Conservation (phyloP, 2,329 filamentous ascomycete species). For the Phialophora expanda region DNA sequence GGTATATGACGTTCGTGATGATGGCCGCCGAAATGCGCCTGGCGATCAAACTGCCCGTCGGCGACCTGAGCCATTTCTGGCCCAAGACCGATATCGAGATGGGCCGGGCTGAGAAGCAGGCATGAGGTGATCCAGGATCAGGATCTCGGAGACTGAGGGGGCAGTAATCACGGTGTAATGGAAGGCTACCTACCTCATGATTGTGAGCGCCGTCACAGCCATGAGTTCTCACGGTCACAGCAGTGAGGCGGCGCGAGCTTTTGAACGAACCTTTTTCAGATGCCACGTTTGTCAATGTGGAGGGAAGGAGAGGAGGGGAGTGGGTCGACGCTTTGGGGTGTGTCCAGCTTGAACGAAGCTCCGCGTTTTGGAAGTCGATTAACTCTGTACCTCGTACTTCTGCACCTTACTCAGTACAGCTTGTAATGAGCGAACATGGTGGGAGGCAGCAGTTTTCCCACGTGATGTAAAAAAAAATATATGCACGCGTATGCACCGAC, state of each 20-base stretch:
- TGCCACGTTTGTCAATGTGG: background rate
- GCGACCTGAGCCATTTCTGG: slow-evolving; percentile 38
- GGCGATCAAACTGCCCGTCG: slow-evolving; percentile 35
- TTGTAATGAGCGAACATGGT: background rate
- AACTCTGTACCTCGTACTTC: background rate
- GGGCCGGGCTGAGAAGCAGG: slow-evolving; percentile 33
- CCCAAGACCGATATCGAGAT: slow-evolving; percentile 35
- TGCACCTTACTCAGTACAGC: background rate
- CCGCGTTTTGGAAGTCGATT: background rate
- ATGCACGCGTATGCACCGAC: background rate
- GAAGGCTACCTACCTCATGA: background rate
- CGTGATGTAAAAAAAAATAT: background rate
- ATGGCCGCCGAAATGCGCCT: slow-evolving; percentile 39
- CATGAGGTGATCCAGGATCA: slow-evolving; percentile 8
- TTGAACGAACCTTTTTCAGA: background rate
- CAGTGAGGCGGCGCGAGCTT: background rate
- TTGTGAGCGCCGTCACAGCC: no score
- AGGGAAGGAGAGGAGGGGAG: background rate
- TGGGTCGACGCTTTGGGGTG: background rate
- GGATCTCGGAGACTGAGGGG: background rate
- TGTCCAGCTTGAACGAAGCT: background rate
- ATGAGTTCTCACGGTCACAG: background rate
- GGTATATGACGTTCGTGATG: slow-evolving; percentile 40
- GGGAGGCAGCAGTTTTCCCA: background rate
- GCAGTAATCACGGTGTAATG: background rate